Conservation (phyloP, 2,329 filamentous ascomycete species). For the Hypoxylon sp. region DNA sequence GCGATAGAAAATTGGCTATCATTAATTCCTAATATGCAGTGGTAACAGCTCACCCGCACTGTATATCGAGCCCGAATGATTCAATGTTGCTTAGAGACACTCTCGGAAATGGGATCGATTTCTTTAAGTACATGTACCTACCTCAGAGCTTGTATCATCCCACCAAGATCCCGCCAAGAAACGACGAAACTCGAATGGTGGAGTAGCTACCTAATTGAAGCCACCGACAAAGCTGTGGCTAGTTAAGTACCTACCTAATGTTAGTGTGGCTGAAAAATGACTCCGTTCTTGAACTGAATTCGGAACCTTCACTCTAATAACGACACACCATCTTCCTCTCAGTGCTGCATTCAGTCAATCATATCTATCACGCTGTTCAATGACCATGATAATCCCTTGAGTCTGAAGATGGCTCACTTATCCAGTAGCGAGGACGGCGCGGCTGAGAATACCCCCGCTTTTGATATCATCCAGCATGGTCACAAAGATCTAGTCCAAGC, state of each 20-base stretch:
- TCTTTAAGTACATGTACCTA: too few species aligned
- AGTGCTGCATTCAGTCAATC: background rate
- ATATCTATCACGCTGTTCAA: background rate
- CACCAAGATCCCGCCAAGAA: background rate
- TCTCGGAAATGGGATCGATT: too few species aligned
- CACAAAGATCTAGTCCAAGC: conserved; percentile 87
- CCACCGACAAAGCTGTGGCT: background rate
- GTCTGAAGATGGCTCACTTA: conserved; percentile 45
- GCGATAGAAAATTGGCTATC: background rate
- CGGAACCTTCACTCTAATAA: background rate
- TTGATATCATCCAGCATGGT: conserved; percentile 78
- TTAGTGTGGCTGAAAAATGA: conserved; percentile 1
- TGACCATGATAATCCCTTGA: conserved; percentile 34
- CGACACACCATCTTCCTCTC: background rate
- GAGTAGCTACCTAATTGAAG: background rate
- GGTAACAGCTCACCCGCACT: too few species aligned
- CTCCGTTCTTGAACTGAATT: conserved; percentile 1
- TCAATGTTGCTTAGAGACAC: too few species aligned
- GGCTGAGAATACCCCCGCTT: conserved; percentile 61
- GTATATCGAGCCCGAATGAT: too few species aligned
- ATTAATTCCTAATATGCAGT: too few species aligned
- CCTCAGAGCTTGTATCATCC: too few species aligned
- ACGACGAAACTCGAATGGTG: background rate
- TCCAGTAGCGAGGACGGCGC: conserved; percentile 43
- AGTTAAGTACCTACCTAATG: background rate